Evolutionary conservation across 2,329 filamentous ascomycete species (phyloP).

Genomic region (Trichoderma sp.): DNA sequence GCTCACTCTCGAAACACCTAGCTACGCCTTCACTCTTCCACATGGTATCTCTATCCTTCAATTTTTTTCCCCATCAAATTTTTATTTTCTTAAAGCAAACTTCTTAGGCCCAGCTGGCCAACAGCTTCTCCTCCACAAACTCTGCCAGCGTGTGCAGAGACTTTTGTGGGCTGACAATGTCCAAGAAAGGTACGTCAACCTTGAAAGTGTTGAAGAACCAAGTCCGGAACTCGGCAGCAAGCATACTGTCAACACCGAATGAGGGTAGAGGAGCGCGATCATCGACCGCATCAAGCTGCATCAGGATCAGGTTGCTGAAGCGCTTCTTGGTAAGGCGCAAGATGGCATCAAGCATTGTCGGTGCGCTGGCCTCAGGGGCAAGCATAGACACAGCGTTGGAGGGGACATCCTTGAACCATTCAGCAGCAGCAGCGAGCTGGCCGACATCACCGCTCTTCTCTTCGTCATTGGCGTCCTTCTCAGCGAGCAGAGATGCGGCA

Average conservation of each 20-base stretch:
- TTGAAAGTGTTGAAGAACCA: slow-evolving; percentile 40
- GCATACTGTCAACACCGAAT: slow-evolving; percentile 46
- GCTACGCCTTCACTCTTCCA: neutral
- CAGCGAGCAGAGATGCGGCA: slow-evolving; percentile 14
- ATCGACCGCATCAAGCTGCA: slow-evolving; percentile 34
- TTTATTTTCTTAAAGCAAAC: neutral
- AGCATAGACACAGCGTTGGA: neutral
- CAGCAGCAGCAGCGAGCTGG: slow-evolving; percentile 3
- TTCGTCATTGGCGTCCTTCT: slow-evolving; percentile 9
- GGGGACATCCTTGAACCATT: slow-evolving; percentile 4
- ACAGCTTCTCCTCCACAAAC: slow-evolving; percentile 10
- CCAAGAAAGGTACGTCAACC: slow-evolving; percentile 35
- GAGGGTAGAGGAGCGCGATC: slow-evolving; percentile 31
- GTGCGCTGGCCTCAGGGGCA: slow-evolving; percentile 13
- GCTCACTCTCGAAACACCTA: neutral
- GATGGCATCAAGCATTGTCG: slow-evolving; percentile 20
- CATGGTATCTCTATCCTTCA: neutral
- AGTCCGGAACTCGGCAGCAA: slow-evolving; percentile 43
- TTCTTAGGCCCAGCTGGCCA: neutral
- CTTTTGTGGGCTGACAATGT: slow-evolving; percentile 15
- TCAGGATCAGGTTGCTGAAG: slow-evolving; percentile 31
- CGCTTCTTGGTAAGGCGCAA: slow-evolving; percentile 22
- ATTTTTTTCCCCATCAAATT: neutral
- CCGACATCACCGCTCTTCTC: slow-evolving; percentile 16
- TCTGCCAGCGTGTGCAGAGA: slow-evolving; percentile 23